Evolutionary conservation across 2,329 filamentous ascomycete species (phyloP), one percentile per base, ranked within the genome.

Genomic region (Chrysoporthe cubensis): DNA sequence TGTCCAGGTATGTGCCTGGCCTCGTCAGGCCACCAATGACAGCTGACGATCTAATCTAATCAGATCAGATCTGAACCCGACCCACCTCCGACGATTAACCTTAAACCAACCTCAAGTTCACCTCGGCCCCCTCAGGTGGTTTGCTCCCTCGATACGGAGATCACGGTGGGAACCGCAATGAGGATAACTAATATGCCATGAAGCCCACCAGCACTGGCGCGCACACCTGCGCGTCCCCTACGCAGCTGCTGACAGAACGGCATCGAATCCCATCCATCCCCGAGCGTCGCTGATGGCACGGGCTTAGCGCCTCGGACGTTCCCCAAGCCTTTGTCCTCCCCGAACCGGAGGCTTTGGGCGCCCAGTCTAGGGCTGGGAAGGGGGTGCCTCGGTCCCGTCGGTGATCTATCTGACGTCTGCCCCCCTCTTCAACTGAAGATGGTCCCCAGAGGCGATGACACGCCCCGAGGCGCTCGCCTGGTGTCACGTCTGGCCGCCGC

Each of bases 231-330:
- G 5, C 13, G 9, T 40, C 6, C 37, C 37, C 1, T 40, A 40
- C 37, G 5, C 6, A 40, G 4, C 16, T 52, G 16, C 44, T 50
- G 26, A 50, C 26, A 46, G 14, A 18, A 18, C 18, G 3, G 44
- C 6, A 5, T 18, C 16, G 44, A 18, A n/a, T 18, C 14, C 44
- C 44, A 46, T 46, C 43, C 4, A 0, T 8, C 6, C 14, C 44
- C 44, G 44, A 46, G 2, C 1, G 14, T 16, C 16, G n/a, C 46
- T 2, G 18, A 3, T 46, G 16, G 6, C 16, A 46, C 18, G 7
- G 26, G 50, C 21, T 52, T 52, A 42, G 43, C 63, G 60, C 65
- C 21, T 69, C 74, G 74, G 74, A 74, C 72, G 70, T 74, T 72
- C 74, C 74, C 73, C 73, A 75, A 70, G 48, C 21, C 37, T 57